Conservation (phyloP, 345 rosid species). For the Rubroshorea leprosula region DNA sequence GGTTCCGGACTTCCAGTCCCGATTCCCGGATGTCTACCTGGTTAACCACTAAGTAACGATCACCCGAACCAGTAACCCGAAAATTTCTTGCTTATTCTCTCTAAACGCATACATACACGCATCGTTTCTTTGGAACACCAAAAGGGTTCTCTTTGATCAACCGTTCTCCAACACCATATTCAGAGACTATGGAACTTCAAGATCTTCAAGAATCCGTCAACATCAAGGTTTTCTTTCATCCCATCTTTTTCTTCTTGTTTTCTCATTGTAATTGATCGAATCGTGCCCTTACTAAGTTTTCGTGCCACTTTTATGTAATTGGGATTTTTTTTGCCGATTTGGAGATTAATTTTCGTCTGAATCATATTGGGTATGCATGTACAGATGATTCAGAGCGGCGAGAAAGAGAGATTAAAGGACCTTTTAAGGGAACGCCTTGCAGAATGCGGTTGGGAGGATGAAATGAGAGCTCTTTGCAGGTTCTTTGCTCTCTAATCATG, state of each 20-base stretch:
- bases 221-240: constrained; percentile 52
- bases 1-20: no score
- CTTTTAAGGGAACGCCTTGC: constrained; percentile 58
- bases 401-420: constrained; percentile 62
- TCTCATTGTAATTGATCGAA: no score
- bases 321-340: neutral
- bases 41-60: neutral
- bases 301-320: neutral
- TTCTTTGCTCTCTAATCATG: constrained; percentile 9
- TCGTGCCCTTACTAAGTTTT: no score
- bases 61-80: neutral
- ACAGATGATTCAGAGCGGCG: constrained; percentile 70
- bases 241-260: neutral
- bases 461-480: constrained; percentile 77
- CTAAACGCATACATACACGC: neutral
- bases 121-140: neutral
- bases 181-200: constrained; percentile 22
- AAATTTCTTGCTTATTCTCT: neutral
- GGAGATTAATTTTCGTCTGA: neutral
- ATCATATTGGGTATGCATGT: neutral
- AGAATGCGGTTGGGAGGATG: constrained; percentile 78
- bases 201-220: constrained; percentile 45
- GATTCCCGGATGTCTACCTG: neutral
- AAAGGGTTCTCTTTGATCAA: constrained; percentile 51
- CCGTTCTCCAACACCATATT: constrained; percentile 51